phyloP scores from a whole-genome alignment of 805 yeast species.

The Pichia manshurica region DNA sequence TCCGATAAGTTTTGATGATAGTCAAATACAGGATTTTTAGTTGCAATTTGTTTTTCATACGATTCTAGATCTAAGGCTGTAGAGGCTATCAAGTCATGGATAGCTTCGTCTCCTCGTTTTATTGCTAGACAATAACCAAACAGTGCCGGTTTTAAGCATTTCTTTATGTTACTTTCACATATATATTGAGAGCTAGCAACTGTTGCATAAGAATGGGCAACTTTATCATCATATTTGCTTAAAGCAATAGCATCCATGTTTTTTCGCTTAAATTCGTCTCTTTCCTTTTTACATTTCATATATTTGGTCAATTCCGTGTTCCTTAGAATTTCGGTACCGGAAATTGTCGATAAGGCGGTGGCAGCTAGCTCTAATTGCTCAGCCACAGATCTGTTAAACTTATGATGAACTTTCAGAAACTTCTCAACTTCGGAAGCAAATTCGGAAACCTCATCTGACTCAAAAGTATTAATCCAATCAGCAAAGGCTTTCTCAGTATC shows the following conservation, averaged over 20 bases:
- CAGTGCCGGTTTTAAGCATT: conserved; percentile 1
- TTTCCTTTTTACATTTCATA: conserved; percentile 1
- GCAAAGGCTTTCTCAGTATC: conserved; percentile 1
- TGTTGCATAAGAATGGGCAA: not conserved
- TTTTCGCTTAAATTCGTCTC: conserved; percentile 2
- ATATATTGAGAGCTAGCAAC: conserved; percentile 1
- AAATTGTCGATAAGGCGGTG: not conserved
- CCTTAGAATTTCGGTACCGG: conserved; percentile 2
- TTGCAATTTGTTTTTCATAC: not conserved
- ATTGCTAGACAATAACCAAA: conserved; percentile 2
- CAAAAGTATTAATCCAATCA: conserved; percentile 10
- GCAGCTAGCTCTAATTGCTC: conserved; percentile 4
- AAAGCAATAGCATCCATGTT: conserved; percentile 1
- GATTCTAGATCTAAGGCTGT: conserved; percentile 1
- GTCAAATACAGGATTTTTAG: not conserved
- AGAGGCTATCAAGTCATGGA: not conserved
- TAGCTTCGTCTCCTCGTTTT: not conserved
- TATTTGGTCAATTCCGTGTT: not conserved
- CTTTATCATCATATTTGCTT: conserved; percentile 4
- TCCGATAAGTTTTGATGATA: conserved; percentile 1
- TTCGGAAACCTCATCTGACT: conserved; percentile 3
- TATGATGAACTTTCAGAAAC: not conserved
- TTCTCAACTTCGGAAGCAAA: conserved; percentile 7
- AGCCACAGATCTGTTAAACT: not conserved
- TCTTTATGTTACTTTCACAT: conserved; percentile 1